Conservation (phyloP, 169 alveolate species). For the Miamiensis avidus region DNA sequence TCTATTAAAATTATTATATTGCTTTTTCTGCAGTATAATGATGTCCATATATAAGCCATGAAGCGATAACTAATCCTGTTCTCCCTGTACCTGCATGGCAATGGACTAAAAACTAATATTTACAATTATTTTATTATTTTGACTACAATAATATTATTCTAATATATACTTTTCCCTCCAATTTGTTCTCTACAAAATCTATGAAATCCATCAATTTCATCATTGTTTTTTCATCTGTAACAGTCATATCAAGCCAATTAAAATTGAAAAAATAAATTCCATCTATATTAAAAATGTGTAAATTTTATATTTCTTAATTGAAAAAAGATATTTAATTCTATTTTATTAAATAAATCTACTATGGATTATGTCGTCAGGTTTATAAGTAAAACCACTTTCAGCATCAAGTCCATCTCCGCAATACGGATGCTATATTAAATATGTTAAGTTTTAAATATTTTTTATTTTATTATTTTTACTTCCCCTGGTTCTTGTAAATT, state of each 20-base stretch:
- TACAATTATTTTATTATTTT: background rate
- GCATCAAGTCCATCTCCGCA: constrained; percentile 79
- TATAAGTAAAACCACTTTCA: constrained; percentile 62
- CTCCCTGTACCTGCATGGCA: constrained; percentile 92
- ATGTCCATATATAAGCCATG: constrained; percentile 56
- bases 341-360: constrained; percentile 8
- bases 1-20: constrained; percentile 32
- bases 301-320: constrained; percentile 19
- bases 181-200: constrained; percentile 40
- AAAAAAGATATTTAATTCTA: constrained; percentile 22
- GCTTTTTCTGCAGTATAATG: constrained; percentile 52
- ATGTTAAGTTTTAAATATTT: background rate
- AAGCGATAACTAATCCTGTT: constrained; percentile 82
- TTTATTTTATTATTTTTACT: background rate
- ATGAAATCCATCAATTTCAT: constrained; percentile 67
- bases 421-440: constrained; percentile 70
- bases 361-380: constrained; percentile 60
- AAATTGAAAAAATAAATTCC: constrained; percentile 71
- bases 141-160: constrained; percentile 6
- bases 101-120: constrained; percentile 63
- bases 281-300: too few relatives aligned
- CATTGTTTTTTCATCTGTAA: constrained; percentile 64
- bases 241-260: constrained; percentile 84
- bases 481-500: constrained; percentile 85
- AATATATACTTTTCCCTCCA: constrained; percentile 60